Percentiles rank a stretch among this genome's conserved stretches.
These are phyloP conservation scores for Termitomyces sp. DNA, from an alignment of 768 basidiomycete genomes.

Conservation along the genomic window DNA sequence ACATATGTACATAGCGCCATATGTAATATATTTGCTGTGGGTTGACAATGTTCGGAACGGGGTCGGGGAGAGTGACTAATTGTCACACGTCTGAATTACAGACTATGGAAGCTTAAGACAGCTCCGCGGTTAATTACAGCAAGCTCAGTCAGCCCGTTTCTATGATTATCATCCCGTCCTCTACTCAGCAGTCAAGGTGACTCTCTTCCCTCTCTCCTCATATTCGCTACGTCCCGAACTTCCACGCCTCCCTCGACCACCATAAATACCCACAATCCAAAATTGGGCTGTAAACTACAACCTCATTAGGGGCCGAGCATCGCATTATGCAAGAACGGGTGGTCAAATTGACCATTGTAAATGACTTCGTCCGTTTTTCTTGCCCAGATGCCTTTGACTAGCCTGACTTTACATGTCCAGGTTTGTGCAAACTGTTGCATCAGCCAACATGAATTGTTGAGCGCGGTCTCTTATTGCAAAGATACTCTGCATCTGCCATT, in stretches of 20 bases:
- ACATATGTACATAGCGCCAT: not conserved
- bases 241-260: not conserved
- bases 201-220: conserved; percentile 12
- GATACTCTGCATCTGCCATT: conserved; percentile 47
- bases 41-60: conserved; percentile 2
- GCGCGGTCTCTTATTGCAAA: conserved; percentile 48
- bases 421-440: conserved; percentile 54
- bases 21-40: too few relatives aligned
- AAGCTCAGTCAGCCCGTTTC: conserved; percentile 29
- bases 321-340: conserved; percentile 38
- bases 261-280: not conserved
- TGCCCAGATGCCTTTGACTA: conserved; percentile 6
- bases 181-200: conserved; percentile 15
- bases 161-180: conserved; percentile 27
- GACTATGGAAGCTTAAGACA: conserved; percentile 17
- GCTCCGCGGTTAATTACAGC: conserved; percentile 10
- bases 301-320: conserved; percentile 8
- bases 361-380: conserved; percentile 40
- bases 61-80: conserved; percentile 12
- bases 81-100: conserved; percentile 16
- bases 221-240: conserved; percentile 2
- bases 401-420: conserved; percentile 24
- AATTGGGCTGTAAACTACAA: not conserved
- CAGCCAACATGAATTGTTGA: conserved; percentile 50
- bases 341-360: conserved; percentile 48